Evolutionary conservation across 805 yeast genomes (phyloP), one percentile per base, ranked within the genome.

Genomic region (Clavispora vitiphila): DNA sequence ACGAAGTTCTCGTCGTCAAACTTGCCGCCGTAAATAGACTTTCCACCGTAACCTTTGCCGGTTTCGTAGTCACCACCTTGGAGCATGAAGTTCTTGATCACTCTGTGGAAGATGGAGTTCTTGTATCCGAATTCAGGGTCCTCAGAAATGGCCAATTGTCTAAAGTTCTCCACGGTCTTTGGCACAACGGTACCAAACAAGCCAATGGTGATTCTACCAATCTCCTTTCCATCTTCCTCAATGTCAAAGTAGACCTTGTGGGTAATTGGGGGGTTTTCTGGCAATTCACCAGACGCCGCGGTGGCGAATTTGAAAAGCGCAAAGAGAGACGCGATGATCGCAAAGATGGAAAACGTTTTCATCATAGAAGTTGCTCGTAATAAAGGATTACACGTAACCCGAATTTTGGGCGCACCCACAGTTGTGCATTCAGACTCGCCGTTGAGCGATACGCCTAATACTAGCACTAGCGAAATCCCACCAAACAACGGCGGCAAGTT

Each of bases 31-130:
- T 80, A 85, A 53, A 87, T 81, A 21, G 95, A 84, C 56, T 79
- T 80, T 11, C 96, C 95, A 20, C 95, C 96, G 41, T 77, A 71
- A 12, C 91, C 90, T 48, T 74, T 72, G 42, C 82, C 80, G 50
- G 76, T 74, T 50, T 84, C 81, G 58, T 83, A 81, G 62, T 87
- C 91, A 48, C 96, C 96, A 43, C 96, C 95, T 67, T 86, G 95
- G 52, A 89, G 75, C 83, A 86, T 80, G 60, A 85, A 86, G 42
- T 74, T 73, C 34, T 78, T 72, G 48, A 85, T 81, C 38, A 88
- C 79, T 46, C 90, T 75, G 65, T 85, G 93, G 75, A 88, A 84
- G 15, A 70, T 62, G 5, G 87, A 76, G 46, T 73, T 74, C 52
- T 71, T 67, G 69, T 83, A 86, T 27, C 82, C 81, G 57, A 81